These are phyloP conservation scores for Penicillium paradoxum DNA, from an alignment of 495 filamentous ascomycete genomes.

Conservation along the genomic window DNA sequence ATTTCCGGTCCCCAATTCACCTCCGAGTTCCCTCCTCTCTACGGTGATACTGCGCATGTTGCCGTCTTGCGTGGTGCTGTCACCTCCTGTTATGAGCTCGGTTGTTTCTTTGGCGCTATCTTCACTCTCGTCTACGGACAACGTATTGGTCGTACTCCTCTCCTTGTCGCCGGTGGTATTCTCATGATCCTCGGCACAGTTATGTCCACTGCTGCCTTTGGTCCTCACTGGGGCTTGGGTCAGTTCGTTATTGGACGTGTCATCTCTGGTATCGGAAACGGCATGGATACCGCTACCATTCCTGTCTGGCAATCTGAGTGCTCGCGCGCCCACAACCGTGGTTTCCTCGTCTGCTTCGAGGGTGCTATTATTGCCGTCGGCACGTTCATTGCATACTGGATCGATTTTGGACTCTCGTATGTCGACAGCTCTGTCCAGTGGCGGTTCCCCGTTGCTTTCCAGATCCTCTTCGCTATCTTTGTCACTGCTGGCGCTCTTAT, in stretches of 20 bases:
- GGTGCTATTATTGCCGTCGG: slow-evolving; percentile 75
- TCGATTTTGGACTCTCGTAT: slow-evolving; percentile 73
- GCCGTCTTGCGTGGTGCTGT: slow-evolving; percentile 72
- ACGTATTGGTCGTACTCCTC: slow-evolving; percentile 57
- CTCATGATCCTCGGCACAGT: slow-evolving; percentile 73
- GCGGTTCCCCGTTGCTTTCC: slow-evolving; percentile 74
- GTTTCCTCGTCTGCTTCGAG: slow-evolving; percentile 77
- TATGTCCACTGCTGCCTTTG: slow-evolving; percentile 58
- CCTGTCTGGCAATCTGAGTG: slow-evolving; percentile 76
- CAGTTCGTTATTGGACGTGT: slow-evolving; percentile 72
- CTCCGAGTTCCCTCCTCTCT: slow-evolving; percentile 58
- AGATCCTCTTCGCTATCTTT: slow-evolving; percentile 64
- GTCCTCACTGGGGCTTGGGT: slow-evolving; percentile 39
- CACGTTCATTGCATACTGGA: slow-evolving; percentile 74
- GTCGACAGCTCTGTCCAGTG: slow-evolving; percentile 40
- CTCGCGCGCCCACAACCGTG: slow-evolving; percentile 65
- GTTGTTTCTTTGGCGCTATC: slow-evolving; percentile 69
- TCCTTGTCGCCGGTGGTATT: slow-evolving; percentile 56
- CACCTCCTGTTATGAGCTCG: slow-evolving; percentile 77
- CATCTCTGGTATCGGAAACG: slow-evolving; percentile 69
- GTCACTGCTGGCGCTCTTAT: slow-evolving; percentile 53
- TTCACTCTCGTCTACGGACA: slow-evolving; percentile 66
- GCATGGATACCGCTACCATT: slow-evolving; percentile 69
- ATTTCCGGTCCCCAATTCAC: slow-evolving; percentile 67
- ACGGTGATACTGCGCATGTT: slow-evolving; percentile 38